Conservation (phyloP, 1,139 yeast genomes). For the Entelexis paramagnoliae region DNA sequence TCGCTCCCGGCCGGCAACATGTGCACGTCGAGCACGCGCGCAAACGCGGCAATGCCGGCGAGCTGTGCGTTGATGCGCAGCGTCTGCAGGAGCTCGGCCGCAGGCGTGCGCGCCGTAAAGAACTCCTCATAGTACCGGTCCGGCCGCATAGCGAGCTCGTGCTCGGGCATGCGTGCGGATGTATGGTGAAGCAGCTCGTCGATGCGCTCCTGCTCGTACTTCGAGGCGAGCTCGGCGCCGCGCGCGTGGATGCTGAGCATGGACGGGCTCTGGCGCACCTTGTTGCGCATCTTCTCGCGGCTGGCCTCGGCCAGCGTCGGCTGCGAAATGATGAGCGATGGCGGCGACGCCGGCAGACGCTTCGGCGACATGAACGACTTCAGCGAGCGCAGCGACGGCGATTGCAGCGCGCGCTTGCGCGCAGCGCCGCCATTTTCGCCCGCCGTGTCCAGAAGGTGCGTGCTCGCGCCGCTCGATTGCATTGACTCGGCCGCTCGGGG, state of each 20-base stretch:
- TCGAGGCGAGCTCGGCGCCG: constrained; percentile 30
- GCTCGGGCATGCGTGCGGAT: constrained; percentile 25
- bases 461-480: neutral
- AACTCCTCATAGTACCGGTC: neutral
- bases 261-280: constrained; percentile 45
- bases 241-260: constrained; percentile 35
- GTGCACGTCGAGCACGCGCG: neutral
- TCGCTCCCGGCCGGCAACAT: neutral
- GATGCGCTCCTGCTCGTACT: constrained; percentile 29
- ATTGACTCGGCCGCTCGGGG: neutral
- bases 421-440: neutral
- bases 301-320: constrained; percentile 49
- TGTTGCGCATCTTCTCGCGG: constrained; percentile 44
- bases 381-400: constrained; percentile 18
- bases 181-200: constrained; percentile 31
- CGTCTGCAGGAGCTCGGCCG: constrained; percentile 20
- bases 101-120: constrained; percentile 11
- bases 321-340: constrained; percentile 38
- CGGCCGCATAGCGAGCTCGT: constrained; percentile 4
- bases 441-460: neutral
- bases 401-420: constrained; percentile 4
- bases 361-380: constrained; percentile 3
- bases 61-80: constrained; percentile 31
- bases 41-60: neutral
- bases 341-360: neutral